Base-by-base conservation (phyloP, 257 asterid species). In the Cordia subcordata region DNA sequence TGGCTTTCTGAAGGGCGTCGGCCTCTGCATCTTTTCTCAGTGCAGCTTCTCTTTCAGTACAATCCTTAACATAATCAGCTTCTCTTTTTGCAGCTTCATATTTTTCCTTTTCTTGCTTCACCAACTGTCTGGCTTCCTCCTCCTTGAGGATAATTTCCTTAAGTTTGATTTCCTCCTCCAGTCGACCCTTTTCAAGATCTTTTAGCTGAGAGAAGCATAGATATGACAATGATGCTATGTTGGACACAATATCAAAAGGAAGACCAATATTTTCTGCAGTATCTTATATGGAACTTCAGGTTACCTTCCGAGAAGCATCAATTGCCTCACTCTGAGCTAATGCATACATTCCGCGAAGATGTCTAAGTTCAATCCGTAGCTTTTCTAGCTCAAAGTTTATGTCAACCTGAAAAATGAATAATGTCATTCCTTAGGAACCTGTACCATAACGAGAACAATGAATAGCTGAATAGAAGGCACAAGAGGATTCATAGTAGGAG, bases 281-380 rank as follows among this genome's bases (percentile, higher is more conserved):
- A 50, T 38, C 13, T 17, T 47, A 19, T 18, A 58, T 3, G 39
- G 5, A 13, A 11, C 33, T 4, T 23, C 23, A 16, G 0, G n/a
- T 49, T 81, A 90, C 97, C 96, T 87, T 85, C 64, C 90, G 80
- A 45, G 96, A 91, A 66, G 94, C 85, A 59, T 91, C 92, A 38
- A 74, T 63, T 1, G 85, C 88, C 72, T 91, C 94, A 15, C 80
- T 77, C 74, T 91, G 96, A 49, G 94, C 90, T 75, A 82, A 67
- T 54, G 87, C 95, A 63, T 82, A 82, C 93, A 88, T 82, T 72
- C 94, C 96, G 61, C 83, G 82, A 53, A 71, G 63, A 75, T 85
- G 93, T 72, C 88, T 76, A 57, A 91, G 81, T 78, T 91, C 95
- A 59, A 75, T 66, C 71, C 94, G 85, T 80, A 91, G 66, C 62